Evolutionary conservation across 202 grass and related monocot genomes (phyloP).

Genomic region (Miscanthus sacchariflorus): DNA sequence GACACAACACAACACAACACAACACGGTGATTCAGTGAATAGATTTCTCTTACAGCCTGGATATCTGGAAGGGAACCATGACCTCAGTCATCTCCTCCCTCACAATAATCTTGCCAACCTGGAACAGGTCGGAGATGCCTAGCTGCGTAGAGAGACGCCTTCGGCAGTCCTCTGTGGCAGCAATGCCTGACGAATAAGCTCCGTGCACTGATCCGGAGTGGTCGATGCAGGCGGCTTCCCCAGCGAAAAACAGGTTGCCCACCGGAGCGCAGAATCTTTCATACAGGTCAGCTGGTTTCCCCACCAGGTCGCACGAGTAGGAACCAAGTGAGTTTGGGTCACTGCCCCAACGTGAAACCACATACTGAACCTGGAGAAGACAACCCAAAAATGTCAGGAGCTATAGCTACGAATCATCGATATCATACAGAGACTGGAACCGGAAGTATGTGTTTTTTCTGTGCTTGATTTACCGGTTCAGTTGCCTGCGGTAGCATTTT

Average conservation of each 20-base stretch:
- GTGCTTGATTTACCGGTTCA: constrained; percentile 65
- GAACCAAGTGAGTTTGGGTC: constrained; percentile 85
- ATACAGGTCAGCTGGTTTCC: constrained; percentile 90
- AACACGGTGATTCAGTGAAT: not conserved
- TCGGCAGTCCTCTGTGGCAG: constrained; percentile 74
- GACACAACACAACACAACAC: not conserved
- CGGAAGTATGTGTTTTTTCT: not conserved
- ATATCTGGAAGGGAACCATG: constrained; percentile 96
- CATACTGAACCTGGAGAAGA: constrained; percentile 73
- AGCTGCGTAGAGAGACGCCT: constrained; percentile 70
- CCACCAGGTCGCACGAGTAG: constrained; percentile 94
- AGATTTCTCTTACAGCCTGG: constrained; percentile 65
- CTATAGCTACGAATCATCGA: not conserved
- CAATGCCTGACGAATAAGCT: constrained; percentile 86
- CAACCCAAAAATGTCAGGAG: constrained; percentile 21
- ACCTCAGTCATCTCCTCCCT: constrained; percentile 82
- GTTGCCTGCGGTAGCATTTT: constrained; percentile 84
- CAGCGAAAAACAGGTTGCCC: constrained; percentile 93
- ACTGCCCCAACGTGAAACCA: constrained; percentile 92
- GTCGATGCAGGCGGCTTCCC: constrained; percentile 88
- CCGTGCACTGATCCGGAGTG: constrained; percentile 96
- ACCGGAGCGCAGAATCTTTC: constrained; percentile 93
- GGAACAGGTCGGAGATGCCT: constrained; percentile 74
- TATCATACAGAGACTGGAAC: not conserved
- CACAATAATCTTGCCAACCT: constrained; percentile 63